Evolutionary conservation across 192 early-diverging fungal species (phyloP), one percentile per base, ranked within the genome.

Genomic region (Entophlyctis helioformis): DNA sequence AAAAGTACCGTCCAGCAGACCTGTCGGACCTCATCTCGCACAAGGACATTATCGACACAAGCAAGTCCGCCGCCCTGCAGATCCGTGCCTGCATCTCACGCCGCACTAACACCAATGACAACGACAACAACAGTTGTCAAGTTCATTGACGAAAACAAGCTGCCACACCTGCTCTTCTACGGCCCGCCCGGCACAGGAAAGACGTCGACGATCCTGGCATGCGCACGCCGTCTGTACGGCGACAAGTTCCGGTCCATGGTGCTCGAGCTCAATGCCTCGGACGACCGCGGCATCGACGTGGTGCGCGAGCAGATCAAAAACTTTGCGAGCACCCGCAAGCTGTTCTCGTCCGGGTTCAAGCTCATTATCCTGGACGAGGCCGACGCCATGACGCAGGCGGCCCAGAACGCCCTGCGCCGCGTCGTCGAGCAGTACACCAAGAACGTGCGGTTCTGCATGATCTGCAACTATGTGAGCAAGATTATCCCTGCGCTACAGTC

Each of bases 401-500:
- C 93, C 6, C 96, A 96, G 59, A 79, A 84, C 27, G 92, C 96
- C 7, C 59, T 98, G 48, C 80, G 96, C 46, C 68, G 95, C 63
- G 92, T 98, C 12, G 87, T 98, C 57, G 96, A 98, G 71, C 89
- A 95, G 59, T 98, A 98, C 66, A 96, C 96, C 15, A 74, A 77
- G 31, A 98, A 96, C 51, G 91, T 96, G 7, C 80, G 96, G 2
- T 98, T 98, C 57, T 98, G 96, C 61, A 87, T 98, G 42, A 93
- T 98, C 45, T 96, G 93, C 72, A 98, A 98, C 64, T 96, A 98
- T 57, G 89, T 91, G 22, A 81, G 80, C 63, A 96, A 94, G 57
- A 96, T 98, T 33, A 94, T 91, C 38, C 93, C 96, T 5, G 96
- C 96, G 1, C 65, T 96, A 25, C 96, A 96, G 59, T 96, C 96